Percentiles rank a stretch among this genome's conserved stretches.
Conservation (phyloP, 1,284 basidiomycete genomes). For the Irpex sp. region DNA sequence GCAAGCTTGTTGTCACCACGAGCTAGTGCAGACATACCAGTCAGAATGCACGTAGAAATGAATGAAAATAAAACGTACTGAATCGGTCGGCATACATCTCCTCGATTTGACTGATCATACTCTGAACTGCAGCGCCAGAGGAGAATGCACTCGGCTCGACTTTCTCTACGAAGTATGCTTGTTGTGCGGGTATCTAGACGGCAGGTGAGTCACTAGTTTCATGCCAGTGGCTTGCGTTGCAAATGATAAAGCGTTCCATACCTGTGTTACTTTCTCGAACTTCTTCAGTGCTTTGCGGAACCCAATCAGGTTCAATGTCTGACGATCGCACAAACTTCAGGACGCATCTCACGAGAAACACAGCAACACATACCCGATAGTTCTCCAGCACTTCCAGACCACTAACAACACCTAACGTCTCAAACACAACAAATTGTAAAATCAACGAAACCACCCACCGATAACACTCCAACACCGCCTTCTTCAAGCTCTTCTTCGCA, state of each 20-base stretch:
- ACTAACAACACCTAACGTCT: slow-evolving; percentile 28
- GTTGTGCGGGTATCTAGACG: slow-evolving; percentile 53
- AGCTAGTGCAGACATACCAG: slow-evolving; percentile 40
- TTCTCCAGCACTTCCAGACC: slow-evolving; percentile 82
- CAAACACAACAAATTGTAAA: not conserved
- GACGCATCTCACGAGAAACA: not conserved
- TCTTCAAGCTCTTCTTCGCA: slow-evolving; percentile 81
- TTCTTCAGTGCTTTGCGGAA: slow-evolving; percentile 93
- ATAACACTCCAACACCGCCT: slow-evolving; percentile 85
- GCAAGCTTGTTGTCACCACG: slow-evolving; percentile 85
- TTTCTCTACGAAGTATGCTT: slow-evolving; percentile 49
- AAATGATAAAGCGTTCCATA: slow-evolving; percentile 23
- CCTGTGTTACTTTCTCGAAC: slow-evolving; percentile 84
- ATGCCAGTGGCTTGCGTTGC: no score
- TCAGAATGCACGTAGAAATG: not conserved
- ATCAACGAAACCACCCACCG: slow-evolving; percentile 42
- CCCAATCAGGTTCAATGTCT: slow-evolving; percentile 87
- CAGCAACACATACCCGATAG: slow-evolving; percentile 62
- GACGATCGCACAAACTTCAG: slow-evolving; percentile 1
- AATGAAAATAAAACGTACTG: no score
- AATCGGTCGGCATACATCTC: slow-evolving; percentile 71
- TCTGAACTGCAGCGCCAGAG: slow-evolving; percentile 57
- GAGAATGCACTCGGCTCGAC: slow-evolving; percentile 62
- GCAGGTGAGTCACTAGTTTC: not conserved
- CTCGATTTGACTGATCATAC: slow-evolving; percentile 75